These are phyloP conservation scores for Cytospora piceicola DNA, from an alignment of 2,329 filamentous ascomycete genomes.

Conservation along the genomic window DNA sequence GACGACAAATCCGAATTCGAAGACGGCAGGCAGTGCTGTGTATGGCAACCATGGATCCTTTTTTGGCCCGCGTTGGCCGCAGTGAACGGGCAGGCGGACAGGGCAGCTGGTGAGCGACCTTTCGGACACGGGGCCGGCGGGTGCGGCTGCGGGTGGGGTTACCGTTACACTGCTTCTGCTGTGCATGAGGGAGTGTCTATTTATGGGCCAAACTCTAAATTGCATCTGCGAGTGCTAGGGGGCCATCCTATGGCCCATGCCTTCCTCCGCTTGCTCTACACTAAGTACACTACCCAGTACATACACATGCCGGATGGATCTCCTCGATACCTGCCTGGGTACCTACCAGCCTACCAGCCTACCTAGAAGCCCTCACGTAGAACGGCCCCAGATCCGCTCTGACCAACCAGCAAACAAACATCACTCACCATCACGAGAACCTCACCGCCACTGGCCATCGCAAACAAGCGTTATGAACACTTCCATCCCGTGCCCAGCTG, in stretches of 20 bases:
- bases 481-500: neutral
- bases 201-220: constrained; percentile 24
- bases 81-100: neutral
- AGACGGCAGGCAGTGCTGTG: too few relatives aligned
- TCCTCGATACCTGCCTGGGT: too few relatives aligned
- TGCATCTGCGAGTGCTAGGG: constrained; percentile 16
- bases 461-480: neutral
- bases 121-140: constrained; percentile 3
- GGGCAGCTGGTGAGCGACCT: neutral
- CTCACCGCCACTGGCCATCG: neutral
- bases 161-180: constrained; percentile 20
- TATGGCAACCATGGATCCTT: neutral
- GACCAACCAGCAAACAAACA: neutral
- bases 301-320: neutral
- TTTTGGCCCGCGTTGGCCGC: neutral
- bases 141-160: constrained; percentile 2
- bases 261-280: neutral
- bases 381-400: neutral
- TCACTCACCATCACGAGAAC: neutral
- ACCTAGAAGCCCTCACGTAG: too few relatives aligned
- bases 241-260: constrained; percentile 11
- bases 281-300: too few relatives aligned
- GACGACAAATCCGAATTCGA: neutral
- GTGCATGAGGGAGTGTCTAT: constrained; percentile 9
- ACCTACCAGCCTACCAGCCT: too few relatives aligned